A percentile compares a stretch with the other conserved stretches of the same genome.
These are phyloP conservation scores for Epichloe coenophiala DNA, from an alignment of 2,329 filamentous ascomycete species.

Conservation along the genomic window DNA sequence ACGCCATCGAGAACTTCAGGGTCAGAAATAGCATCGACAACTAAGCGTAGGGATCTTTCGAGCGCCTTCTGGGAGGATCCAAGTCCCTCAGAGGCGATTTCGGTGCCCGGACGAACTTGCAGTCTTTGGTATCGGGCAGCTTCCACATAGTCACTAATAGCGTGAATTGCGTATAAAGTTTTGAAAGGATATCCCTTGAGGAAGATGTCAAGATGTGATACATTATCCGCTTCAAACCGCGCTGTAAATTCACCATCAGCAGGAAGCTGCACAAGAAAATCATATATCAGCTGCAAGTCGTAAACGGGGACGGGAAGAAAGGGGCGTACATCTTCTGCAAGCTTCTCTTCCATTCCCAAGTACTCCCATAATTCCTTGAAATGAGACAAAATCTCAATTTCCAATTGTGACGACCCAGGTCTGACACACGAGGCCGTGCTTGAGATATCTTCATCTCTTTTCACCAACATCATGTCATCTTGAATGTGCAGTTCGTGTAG, in stretches of 20 bases:
- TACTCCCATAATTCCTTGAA: conserved; percentile 77
- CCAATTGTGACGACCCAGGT: conserved; percentile 47
- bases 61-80: conserved; percentile 11
- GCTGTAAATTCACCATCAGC: conserved; percentile 49
- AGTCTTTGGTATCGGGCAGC: conserved; percentile 19
- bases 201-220: conserved; percentile 50
- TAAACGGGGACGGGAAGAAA: background rate
- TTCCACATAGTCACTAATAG: conserved; percentile 49
- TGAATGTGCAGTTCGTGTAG: conserved; percentile 55
- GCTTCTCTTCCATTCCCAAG: conserved; percentile 56
- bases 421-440: conserved; percentile 30
- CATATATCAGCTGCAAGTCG: conserved; percentile 36
- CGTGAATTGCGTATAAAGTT: conserved; percentile 58
- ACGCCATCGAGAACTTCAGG: conserved; percentile 33
- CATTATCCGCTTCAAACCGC: conserved; percentile 39
- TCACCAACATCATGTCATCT: conserved; percentile 53
- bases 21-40: conserved; percentile 48
- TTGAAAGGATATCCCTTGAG: conserved; percentile 57
- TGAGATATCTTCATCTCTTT: conserved; percentile 36
- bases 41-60: conserved; percentile 34
- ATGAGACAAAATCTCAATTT: conserved; percentile 67
- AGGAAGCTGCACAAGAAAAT: conserved; percentile 58
- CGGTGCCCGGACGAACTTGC: conserved; percentile 14
- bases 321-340: conserved; percentile 49
- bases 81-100: background rate